phyloP scores from a whole-genome alignment of 2,329 filamentous ascomycete species.

The Chaetomiaceae sp. region DNA sequence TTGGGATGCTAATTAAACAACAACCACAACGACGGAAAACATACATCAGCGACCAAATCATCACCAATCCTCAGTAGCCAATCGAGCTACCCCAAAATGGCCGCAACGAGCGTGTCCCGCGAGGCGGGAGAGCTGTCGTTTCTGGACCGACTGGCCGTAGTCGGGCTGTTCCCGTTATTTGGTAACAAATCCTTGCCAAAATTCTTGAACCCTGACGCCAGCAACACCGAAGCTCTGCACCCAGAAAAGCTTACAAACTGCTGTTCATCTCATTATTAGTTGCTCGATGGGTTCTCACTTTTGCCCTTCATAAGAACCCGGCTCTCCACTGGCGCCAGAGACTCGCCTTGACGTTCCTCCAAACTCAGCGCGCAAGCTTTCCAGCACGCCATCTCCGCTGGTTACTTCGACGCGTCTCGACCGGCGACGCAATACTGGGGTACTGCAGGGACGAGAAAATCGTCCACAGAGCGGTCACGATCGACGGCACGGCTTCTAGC shows the following conservation, averaged over 20 bases:
- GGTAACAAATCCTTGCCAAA: background rate
- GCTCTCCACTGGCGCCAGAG: slow-evolving; percentile 17
- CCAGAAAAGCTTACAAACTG: too few relatives aligned
- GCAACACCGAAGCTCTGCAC: too few relatives aligned
- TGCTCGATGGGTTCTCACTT: background rate
- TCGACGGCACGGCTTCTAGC: background rate
- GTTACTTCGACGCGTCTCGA: slow-evolving; percentile 10
- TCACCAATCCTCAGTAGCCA: too few relatives aligned
- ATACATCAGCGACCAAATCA: too few relatives aligned
- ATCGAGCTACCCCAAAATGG: background rate
- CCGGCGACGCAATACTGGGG: background rate
- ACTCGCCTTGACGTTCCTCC: slow-evolving; percentile 10
- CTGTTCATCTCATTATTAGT: background rate
- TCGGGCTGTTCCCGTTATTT: background rate
- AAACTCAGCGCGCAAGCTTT: slow-evolving; percentile 11
- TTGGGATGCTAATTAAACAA: too few relatives aligned
- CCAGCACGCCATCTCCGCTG: slow-evolving; percentile 4
- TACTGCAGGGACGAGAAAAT: slow-evolving; percentile 6
- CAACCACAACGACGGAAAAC: too few relatives aligned
- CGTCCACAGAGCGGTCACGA: background rate
- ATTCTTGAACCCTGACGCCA: too few relatives aligned
- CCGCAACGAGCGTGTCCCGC: background rate
- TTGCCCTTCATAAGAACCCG: slow-evolving; percentile 1
- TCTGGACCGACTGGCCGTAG: background rate
- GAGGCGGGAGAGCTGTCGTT: background rate